Evolutionary conservation across 176 grass and related monocot genomes (phyloP).

Genomic region (Ampelocalamus luodianensis): DNA sequence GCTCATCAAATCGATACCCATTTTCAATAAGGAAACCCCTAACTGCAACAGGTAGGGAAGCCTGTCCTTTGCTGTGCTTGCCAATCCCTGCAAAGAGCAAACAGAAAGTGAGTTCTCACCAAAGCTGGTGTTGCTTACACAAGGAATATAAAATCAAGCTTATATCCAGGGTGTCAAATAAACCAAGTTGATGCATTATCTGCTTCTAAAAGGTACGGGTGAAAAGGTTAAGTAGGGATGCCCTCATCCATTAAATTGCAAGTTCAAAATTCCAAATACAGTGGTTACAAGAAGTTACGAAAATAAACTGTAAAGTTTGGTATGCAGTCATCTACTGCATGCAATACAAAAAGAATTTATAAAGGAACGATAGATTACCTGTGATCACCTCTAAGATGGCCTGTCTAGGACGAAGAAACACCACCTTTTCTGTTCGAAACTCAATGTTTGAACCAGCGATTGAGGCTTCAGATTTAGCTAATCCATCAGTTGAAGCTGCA

Average conservation of each 20-base stretch:
- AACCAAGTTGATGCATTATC: conserved; percentile 9
- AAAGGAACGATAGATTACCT: conserved; percentile 48
- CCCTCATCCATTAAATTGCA: background rate
- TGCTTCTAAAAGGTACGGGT: background rate
- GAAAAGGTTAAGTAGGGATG: background rate
- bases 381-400: conserved; percentile 76
- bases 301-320: conserved; percentile 24
- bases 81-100: conserved; percentile 70
- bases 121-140: conserved; percentile 13
- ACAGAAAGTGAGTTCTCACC: conserved; percentile 13
- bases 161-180: conserved; percentile 1
- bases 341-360: background rate
- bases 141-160: background rate
- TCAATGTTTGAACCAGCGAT: conserved; percentile 34
- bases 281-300: background rate
- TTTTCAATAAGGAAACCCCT: conserved; percentile 82
- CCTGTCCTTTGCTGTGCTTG: conserved; percentile 87
- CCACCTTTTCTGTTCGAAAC: conserved; percentile 30
- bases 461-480: conserved; percentile 29
- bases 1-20: conserved; percentile 82
- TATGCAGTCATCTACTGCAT: conserved; percentile 9
- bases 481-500: conserved; percentile 40
- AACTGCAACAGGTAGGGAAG: conserved; percentile 72
- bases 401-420: conserved; percentile 55
- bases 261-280: background rate